Evolutionary conservation across 495 filamentous ascomycete genomes (phyloP).

Genomic region (Thermothielavioides terrestris): DNA sequence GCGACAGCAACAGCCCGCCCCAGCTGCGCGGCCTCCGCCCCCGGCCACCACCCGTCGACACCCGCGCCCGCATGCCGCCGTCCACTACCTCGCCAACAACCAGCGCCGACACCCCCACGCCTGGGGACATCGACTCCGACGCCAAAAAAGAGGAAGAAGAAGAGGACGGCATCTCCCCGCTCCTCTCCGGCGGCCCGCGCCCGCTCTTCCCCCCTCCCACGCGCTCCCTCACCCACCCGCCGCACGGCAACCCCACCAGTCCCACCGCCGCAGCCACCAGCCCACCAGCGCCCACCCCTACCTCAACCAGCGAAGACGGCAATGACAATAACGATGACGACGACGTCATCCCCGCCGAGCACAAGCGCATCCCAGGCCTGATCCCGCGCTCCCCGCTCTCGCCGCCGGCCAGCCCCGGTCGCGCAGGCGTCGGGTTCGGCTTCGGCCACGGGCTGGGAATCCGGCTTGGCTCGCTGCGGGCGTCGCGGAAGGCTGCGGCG

Average conservation of each 20-base stretch:
- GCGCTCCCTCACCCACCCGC: no score
- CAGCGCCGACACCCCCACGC: background rate
- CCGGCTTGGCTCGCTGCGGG: no score
- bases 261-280: background rate
- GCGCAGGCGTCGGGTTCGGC: background rate
- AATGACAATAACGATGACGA: no score
- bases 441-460: background rate
- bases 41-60: slow-evolving; percentile 2
- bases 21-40: slow-evolving; percentile 9
- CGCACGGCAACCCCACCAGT: background rate
- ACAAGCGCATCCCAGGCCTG: slow-evolving; percentile 15
- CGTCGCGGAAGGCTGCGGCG: no score
- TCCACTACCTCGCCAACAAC: background rate
- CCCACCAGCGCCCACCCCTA: background rate
- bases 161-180: slow-evolving; percentile 16
- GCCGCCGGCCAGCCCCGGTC: slow-evolving; percentile 1
- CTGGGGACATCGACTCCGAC: slow-evolving; percentile 1
- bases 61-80: background rate
- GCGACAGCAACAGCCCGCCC: slow-evolving; percentile 5
- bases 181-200: slow-evolving; percentile 15
- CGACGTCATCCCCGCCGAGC: slow-evolving; percentile 18
- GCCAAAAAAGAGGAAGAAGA: slow-evolving; percentile 11
- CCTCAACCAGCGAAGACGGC: background rate
- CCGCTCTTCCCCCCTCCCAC: background rate
- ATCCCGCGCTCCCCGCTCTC: slow-evolving; percentile 20